Base-by-base conservation (phyloP, 2,329 filamentous ascomycete genomes). In the Zymoseptoria pseudotritici region DNA sequence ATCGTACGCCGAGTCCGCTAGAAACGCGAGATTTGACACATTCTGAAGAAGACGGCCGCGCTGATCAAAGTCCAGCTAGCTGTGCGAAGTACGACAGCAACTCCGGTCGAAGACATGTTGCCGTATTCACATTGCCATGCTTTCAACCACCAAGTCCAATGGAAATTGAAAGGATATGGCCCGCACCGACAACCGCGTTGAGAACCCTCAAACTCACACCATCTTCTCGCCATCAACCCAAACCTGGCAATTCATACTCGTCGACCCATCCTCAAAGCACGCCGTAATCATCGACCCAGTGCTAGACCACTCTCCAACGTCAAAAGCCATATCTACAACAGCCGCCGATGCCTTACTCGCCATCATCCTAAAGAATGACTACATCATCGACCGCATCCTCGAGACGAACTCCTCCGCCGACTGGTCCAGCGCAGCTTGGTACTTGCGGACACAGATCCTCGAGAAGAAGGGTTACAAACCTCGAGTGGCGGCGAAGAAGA, bases 361-460 rank as follows among this genome's bases (percentile, higher is more conserved):
- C 0, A 24, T 81, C 0, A 68, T 83, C 6, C 63, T 67, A 3
- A 66, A 78, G 1, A 70, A 80, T 1, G 73, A 72, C 0, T 86
- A 85, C 66, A 76, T 62, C 0, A 67, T 87, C 10, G 73, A 75
- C 0, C 73, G 71, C 51, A 82, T 88, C 19, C 76, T 87, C 2
- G 85, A 88, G 64, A 87, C 85, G 0, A 85, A 88, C 67, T 80
- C 77, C 0, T 82, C 86, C 61, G 83, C 83, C 3, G 83, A 87
- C 58, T 83, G 87, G 61, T 63, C 86, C 0, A 86, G 83, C 0
- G 80, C 85, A 0, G 77, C 84, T 0, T 76, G 77, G 3, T 87
- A 86, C 66, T 75, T 88, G 0, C 82, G 85, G 65, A 69, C 71
- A 0, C 69, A 66, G 1, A 74, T 86, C 0, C 63, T 68, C 0